Percentiles rank a stretch among this genome's conserved stretches.
Evolutionary conservation across 2,329 filamentous ascomycete genomes (phyloP).

Genomic region (Exophiala phaeomuriformis): DNA sequence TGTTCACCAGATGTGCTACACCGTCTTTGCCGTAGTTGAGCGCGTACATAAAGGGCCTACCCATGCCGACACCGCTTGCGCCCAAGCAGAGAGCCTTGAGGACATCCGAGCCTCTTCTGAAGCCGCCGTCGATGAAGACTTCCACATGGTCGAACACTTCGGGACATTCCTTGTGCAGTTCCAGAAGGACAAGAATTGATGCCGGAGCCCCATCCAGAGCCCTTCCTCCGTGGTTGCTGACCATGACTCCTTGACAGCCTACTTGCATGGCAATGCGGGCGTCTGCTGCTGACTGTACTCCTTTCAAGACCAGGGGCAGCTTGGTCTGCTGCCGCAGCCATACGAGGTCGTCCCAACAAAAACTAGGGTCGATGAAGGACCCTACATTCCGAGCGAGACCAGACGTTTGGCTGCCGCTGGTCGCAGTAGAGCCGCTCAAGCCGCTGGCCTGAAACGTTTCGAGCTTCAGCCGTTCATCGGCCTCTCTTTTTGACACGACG

Average conservation of each 20-base stretch:
- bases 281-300: conserved; percentile 51
- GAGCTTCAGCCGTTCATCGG: conserved; percentile 47
- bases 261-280: conserved; percentile 45
- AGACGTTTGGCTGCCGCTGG: conserved; percentile 47
- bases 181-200: conserved; percentile 53
- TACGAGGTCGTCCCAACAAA: conserved; percentile 48
- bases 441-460: conserved; percentile 12
- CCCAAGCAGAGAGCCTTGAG: conserved; percentile 49
- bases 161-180: conserved; percentile 50
- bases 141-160: conserved; percentile 37
- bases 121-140: conserved; percentile 49
- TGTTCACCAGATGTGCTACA: conserved; percentile 41
- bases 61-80: conserved; percentile 49
- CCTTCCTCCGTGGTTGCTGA: conserved; percentile 54
- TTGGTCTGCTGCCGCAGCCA: conserved; percentile 47
- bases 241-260: conserved; percentile 48
- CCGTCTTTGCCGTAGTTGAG: conserved; percentile 49
- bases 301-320: conserved; percentile 51
- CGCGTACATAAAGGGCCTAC: conserved; percentile 47
- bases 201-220: conserved; percentile 43
- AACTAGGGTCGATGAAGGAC: conserved; percentile 46
- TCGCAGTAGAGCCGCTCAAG: conserved; percentile 1
- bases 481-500: conserved; percentile 49
- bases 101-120: conserved; percentile 48
- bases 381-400: conserved; percentile 37